Conservation (phyloP, 176 grass and related monocot species). For the Tuctoria greenei region DNA sequence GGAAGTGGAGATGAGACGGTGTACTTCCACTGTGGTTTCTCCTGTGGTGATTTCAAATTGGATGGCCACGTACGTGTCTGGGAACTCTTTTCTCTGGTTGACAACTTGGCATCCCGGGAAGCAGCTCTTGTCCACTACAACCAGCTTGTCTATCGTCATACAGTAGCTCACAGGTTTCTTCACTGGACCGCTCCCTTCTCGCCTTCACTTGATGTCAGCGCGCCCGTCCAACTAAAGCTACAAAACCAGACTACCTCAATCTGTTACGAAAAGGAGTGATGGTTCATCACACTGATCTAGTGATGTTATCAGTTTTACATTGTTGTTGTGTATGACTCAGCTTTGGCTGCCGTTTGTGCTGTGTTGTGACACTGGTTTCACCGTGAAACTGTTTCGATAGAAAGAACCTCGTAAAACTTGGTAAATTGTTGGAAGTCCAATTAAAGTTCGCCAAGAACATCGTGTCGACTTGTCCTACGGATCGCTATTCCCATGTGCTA, state of each 20-base stretch:
- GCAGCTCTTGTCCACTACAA: background rate
- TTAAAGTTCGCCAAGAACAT: background rate
- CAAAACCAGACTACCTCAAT: too few relatives aligned
- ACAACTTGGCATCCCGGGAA: background rate
- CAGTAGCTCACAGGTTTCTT: background rate
- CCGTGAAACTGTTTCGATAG: too few relatives aligned
- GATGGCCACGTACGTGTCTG: background rate
- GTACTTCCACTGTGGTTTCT: background rate
- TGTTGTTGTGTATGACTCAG: background rate
- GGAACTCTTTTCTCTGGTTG: background rate
- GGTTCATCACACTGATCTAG: too few relatives aligned
- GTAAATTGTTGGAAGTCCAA: background rate
- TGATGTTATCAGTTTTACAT: background rate
- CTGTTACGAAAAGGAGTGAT: background rate
- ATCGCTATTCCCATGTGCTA: background rate
- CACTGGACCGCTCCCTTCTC: background rate
- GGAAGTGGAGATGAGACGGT: background rate
- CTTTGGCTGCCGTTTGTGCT: background rate
- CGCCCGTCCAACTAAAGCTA: too few relatives aligned
- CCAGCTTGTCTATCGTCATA: background rate
- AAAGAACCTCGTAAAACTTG: background rate
- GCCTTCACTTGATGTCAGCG: background rate
- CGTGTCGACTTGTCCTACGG: background rate
- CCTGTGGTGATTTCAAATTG: background rate
- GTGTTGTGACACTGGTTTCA: background rate